Conservation (phyloP, 495 filamentous ascomycete species). For the Hypoxylon rickii region DNA sequence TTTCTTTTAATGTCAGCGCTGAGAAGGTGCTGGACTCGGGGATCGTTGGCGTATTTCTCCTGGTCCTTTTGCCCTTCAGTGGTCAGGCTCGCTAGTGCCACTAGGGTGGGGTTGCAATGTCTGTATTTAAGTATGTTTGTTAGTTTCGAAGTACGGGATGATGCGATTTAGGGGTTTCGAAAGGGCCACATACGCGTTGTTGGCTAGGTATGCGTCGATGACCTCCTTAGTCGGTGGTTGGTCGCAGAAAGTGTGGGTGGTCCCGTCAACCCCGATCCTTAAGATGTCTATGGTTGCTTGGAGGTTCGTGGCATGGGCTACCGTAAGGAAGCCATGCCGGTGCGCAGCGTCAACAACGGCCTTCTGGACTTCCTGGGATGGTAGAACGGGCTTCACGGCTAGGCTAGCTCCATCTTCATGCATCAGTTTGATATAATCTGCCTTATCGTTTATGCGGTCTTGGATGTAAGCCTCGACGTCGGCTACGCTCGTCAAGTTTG, state of each 20-base stretch:
- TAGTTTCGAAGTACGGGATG: not conserved
- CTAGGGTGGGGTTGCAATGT: conserved; percentile 25
- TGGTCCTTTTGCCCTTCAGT: conserved; percentile 15
- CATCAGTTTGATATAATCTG: conserved; percentile 25
- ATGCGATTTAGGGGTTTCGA: too few species aligned
- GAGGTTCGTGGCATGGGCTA: conserved; percentile 16
- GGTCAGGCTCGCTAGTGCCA: conserved; percentile 11
- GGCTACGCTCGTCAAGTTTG: conserved; percentile 4
- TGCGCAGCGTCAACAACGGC: conserved; percentile 13
- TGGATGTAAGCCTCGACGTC: conserved; percentile 13
- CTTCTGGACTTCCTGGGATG: conserved; percentile 12
- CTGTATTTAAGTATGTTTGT: not conserved
- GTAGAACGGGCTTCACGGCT: conserved; percentile 9
- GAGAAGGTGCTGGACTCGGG: conserved; percentile 12
- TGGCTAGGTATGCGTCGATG: conserved; percentile 17
- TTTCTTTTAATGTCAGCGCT: not conserved
- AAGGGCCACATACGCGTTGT: conserved; percentile 19
- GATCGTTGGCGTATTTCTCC: conserved; percentile 13
- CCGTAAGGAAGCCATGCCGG: conserved; percentile 14
- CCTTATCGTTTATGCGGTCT: conserved; percentile 21
- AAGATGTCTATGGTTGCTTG: conserved; percentile 25
- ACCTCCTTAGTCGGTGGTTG: conserved; percentile 13
- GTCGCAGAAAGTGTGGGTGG: conserved; percentile 25
- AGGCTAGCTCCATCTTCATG: conserved; percentile 24
- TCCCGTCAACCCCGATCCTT: conserved; percentile 15